Percentiles rank a stretch among this genome's conserved stretches.
Evolutionary conservation across 2,329 filamentous ascomycete genomes (phyloP).

Genomic region (Macrophomina pseudophaseolina): DNA sequence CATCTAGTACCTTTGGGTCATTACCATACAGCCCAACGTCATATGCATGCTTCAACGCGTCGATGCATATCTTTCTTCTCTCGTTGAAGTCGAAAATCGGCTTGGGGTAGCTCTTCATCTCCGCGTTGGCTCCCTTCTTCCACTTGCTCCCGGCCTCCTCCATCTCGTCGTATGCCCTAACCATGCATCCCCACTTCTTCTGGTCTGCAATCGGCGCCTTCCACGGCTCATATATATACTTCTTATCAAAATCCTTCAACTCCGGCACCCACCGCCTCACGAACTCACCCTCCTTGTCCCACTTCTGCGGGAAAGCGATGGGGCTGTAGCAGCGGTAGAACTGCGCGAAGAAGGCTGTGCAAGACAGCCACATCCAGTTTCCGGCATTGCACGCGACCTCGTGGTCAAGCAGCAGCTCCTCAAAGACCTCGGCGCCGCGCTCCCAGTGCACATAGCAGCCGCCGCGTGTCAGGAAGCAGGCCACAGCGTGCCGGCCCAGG

Average conservation of each 20-base stretch:
- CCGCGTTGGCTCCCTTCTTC: constrained; percentile 31
- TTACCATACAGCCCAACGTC: constrained; percentile 67
- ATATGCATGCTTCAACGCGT: constrained; percentile 74
- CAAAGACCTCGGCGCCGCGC: constrained; percentile 77
- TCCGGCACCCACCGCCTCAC: constrained; percentile 72
- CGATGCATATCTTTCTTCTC: constrained; percentile 66
- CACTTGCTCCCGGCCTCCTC: constrained; percentile 38
- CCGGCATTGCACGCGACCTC: constrained; percentile 75
- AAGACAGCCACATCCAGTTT: constrained; percentile 80
- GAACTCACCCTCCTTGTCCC: constrained; percentile 71
- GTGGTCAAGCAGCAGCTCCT: constrained; percentile 76
- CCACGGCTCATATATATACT: constrained; percentile 82
- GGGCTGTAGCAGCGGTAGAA: constrained; percentile 75
- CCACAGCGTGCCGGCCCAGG: constrained; percentile 73
- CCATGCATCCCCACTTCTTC: constrained; percentile 68
- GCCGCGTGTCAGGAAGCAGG: constrained; percentile 79
- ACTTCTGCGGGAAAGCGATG: constrained; percentile 74
- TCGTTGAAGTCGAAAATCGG: constrained; percentile 78
- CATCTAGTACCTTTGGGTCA: constrained; percentile 65
- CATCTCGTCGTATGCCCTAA: constrained; percentile 53
- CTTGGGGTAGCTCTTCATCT: constrained; percentile 65
- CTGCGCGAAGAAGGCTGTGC: constrained; percentile 75
- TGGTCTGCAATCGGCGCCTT: constrained; percentile 72
- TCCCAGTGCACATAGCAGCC: constrained; percentile 83
- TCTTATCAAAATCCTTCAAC: constrained; percentile 64